Base-by-base conservation (phyloP, 352 stramenopile genomes). In the Pythium phragmiticola region DNA sequence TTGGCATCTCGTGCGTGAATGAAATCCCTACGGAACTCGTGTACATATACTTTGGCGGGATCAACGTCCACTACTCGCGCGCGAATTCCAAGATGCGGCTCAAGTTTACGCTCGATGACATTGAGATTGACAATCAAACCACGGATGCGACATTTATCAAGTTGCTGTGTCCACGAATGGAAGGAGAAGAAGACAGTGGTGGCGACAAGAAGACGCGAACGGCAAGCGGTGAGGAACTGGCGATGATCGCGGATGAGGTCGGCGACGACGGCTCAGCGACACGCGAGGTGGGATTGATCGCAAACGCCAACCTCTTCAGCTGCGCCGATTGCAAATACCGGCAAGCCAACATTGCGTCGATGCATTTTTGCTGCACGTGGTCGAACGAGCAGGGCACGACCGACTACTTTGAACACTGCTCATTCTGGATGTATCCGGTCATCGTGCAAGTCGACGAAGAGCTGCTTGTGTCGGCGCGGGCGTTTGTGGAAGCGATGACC, bases 381-480 rank as follows among this genome's bases (percentile, higher is more conserved):
- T 94, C 85, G 39, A 94, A 94, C 57, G 87, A 96, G 60, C 87
- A 96, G 63, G 87, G 85, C 21, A 91, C 75, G 41, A 96, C 87
- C 2, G 87, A 94, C 59, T 96, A 96, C 69, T 96, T 94, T 50
- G 88, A 96, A 70, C 87, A 96, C 65, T 96, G 77, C 55, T 95
- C 84, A 6, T 90, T 95, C 46, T 94, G 85, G 82, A 65, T 95
- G 58, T 88, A 91, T 52, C 88, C 88, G 16, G 78, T 96, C 33
- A 89, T 92, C 46, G 84, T 82, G 23, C 86, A 95, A 53, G 49
- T 96, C 16, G 88, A 96, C 47, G 88, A 96, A 87, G 88, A 96
- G 30, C 57, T 94, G 0, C 62, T 96, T 16, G 74, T 92, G 36
- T 81, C 87, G 33, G 78, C 80, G 43, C 78, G 84, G 50, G 80